A percentile compares a stretch with the other conserved stretches of the same genome.
Conservation (phyloP, 305 asterid genomes). For the Striga hermonthica region DNA sequence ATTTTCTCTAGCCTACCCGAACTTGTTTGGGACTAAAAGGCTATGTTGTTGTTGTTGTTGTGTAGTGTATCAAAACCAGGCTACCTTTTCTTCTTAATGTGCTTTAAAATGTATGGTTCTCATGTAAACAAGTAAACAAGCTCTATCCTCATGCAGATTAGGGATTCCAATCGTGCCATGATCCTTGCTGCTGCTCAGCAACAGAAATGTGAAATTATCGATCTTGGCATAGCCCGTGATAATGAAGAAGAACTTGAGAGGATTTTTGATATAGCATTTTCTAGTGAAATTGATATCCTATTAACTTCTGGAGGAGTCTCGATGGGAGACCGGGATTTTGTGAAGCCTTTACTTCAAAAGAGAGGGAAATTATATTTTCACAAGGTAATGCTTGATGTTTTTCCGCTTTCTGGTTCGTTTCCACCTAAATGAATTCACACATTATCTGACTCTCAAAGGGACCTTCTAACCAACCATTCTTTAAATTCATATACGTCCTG, state of each 20-base stretch:
- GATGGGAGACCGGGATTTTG: slow-evolving; percentile 96
- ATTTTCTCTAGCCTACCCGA: no score
- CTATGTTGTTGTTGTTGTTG: no score
- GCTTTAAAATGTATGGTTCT: background rate
- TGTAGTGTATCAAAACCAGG: background rate
- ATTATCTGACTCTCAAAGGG: no score
- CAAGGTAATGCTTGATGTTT: slow-evolving; percentile 52
- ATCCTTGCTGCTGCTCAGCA: slow-evolving; percentile 69
- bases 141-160: slow-evolving; percentile 51
- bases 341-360: slow-evolving; percentile 82
- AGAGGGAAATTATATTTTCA: slow-evolving; percentile 67
- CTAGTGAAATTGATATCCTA: slow-evolving; percentile 72
- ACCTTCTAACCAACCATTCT: no score
- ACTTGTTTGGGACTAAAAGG: no score
- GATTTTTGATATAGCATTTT: slow-evolving; percentile 58
- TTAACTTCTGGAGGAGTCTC: slow-evolving; percentile 97
- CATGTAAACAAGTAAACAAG: background rate
- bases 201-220: slow-evolving; percentile 73
- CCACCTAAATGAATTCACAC: no score
- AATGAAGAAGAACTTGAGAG: slow-evolving; percentile 62
- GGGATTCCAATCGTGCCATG: slow-evolving; percentile 98
- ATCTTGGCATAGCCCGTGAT: slow-evolving; percentile 85
- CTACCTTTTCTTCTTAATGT: slow-evolving; percentile 18
- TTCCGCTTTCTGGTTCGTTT: slow-evolving; percentile 22
- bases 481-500: slow-evolving; percentile 1